Evolutionary conservation across 495 filamentous ascomycete genomes (phyloP), one percentile per base, ranked within the genome.

Genomic region (Lasiosphaeriaceae sp.): DNA sequence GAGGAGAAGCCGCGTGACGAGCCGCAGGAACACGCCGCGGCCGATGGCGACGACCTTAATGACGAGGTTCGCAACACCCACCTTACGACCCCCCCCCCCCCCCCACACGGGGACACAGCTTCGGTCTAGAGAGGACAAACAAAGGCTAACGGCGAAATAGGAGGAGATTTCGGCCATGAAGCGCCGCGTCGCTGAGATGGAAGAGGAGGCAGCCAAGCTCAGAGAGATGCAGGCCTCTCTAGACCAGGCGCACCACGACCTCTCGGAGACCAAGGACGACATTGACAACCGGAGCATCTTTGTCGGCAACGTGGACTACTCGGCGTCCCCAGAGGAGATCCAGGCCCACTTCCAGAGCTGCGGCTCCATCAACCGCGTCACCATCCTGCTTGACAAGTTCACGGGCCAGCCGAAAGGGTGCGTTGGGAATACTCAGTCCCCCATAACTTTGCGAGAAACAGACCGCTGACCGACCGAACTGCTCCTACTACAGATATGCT

Each of bases 151-250:
- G 53, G 22, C 39, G 47, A 52, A 56, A 53, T 60, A 78, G 77
- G 77, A 97, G 75, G 95, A 99, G 71, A 97, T 99, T 68, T 86
- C 87, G 23, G 92, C 90, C 50, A 97, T 99, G 95, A 99, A 99
- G 80, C 85, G 85, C 65, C 87, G 94, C 65, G 93, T 99, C 29
- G 90, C 92, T 58, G 95, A 99, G 76, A 99, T 99, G 95, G 95
- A 99, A 73, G 92, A 91, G 62, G 88, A 99, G 74, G 95, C 95
- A 12, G 89, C 90, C 11, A 97, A 97, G 75, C 81, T 99, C 46
- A 85, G 95, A 56, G 93, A 97, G 73, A 97, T 97, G 92, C 95
- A 99, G 74, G 85, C 87, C 21, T 85, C 81, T 11, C 79, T 97
- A 47, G 95, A 97, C 65, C 86, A 92, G 67, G 86, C 92, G 61